Evolutionary conservation across 2,329 filamentous ascomycete species (phyloP).

Genomic region (Neonectria sp.): DNA sequence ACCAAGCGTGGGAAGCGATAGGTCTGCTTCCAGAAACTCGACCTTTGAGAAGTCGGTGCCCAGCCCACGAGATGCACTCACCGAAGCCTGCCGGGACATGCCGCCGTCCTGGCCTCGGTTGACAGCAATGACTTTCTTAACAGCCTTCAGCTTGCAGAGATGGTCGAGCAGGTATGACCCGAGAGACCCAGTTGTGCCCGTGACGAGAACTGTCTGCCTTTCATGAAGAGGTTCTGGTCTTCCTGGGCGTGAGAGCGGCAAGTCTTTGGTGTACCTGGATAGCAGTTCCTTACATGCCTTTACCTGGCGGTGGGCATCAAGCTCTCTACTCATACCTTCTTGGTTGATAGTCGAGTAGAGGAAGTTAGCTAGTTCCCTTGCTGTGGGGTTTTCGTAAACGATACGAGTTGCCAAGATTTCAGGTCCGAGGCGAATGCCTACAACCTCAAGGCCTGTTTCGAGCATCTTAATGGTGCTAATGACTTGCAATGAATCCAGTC

Average conservation of each 20-base stretch:
- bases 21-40: slow-evolving; percentile 65
- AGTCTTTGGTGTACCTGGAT: slow-evolving; percentile 4
- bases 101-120: slow-evolving; percentile 55
- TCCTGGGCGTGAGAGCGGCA: neutral
- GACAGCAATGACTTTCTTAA: slow-evolving; percentile 45
- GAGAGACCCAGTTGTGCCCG: slow-evolving; percentile 90
- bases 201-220: slow-evolving; percentile 78
- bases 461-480: slow-evolving; percentile 5
- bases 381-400: slow-evolving; percentile 15
- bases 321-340: neutral
- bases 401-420: neutral
- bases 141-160: slow-evolving; percentile 45
- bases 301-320: too few relatives aligned
- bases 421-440: neutral
- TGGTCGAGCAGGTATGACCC: slow-evolving; percentile 78
- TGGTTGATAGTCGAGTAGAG: neutral
- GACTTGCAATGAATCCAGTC: slow-evolving; percentile 13
- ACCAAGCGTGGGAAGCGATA: slow-evolving; percentile 63
- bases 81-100: slow-evolving; percentile 55
- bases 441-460: neutral
- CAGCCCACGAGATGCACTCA: slow-evolving; percentile 57
- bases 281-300: neutral
- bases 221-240: slow-evolving; percentile 8
- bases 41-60: slow-evolving; percentile 55
- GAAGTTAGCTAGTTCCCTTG: neutral